Evolutionary conservation across 208 protist genomes (phyloP).

Genomic region (Trypanosoma mega): DNA sequence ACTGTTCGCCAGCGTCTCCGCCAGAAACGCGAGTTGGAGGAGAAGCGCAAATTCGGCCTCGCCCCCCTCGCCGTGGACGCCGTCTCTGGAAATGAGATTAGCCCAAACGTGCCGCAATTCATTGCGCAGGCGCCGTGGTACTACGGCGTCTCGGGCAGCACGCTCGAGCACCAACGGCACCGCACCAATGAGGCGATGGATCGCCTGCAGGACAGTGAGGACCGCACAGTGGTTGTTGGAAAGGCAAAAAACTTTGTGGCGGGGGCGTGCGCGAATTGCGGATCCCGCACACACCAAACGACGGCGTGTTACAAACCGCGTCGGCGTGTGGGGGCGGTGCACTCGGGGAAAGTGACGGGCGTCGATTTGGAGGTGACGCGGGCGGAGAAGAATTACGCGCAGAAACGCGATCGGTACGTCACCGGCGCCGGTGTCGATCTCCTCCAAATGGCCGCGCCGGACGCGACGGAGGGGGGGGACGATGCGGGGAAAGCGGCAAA

Average conservation of each 20-base stretch:
- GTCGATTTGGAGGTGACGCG: slow-evolving; percentile 41
- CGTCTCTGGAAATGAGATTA: slow-evolving; percentile 87
- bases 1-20: slow-evolving; percentile 74
- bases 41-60: slow-evolving; percentile 84
- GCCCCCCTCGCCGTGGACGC: slow-evolving; percentile 81
- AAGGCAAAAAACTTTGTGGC: slow-evolving; percentile 90
- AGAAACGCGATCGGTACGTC: slow-evolving; percentile 77
- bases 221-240: slow-evolving; percentile 46
- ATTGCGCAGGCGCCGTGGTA: slow-evolving; percentile 98
- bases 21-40: slow-evolving; percentile 80
- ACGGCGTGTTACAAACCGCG: slow-evolving; percentile 93
- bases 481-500: slow-evolving; percentile 8
- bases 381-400: slow-evolving; percentile 38
- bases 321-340: slow-evolving; percentile 72
- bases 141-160: slow-evolving; percentile 72
- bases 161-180: slow-evolving; percentile 90
- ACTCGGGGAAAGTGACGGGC: slow-evolving; percentile 65
- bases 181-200: slow-evolving; percentile 28
- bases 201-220: slow-evolving; percentile 39
- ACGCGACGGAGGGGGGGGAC: slow-evolving; percentile 14
- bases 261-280: slow-evolving; percentile 99
- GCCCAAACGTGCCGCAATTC: slow-evolving; percentile 99
- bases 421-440: slow-evolving; percentile 65
- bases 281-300: slow-evolving; percentile 96
- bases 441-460: slow-evolving; percentile 29